phyloP scores from a whole-genome alignment of 2,329 filamentous ascomycete species.

The Colletotrichum costaricense region DNA sequence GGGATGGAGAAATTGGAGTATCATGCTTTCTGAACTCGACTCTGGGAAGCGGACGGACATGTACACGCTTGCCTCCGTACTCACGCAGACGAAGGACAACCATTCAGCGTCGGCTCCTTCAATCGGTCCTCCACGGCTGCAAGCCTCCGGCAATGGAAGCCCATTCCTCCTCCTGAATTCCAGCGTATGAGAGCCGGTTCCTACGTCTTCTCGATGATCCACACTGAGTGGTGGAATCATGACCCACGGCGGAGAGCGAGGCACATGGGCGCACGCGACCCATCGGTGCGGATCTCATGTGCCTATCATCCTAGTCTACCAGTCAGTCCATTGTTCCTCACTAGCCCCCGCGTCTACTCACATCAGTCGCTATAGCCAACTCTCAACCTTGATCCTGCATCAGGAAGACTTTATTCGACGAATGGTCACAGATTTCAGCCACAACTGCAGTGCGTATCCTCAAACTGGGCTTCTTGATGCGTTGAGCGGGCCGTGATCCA shows the following conservation, averaged over 20 bases:
- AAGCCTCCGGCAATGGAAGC: constrained; percentile 18
- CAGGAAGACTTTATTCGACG: background rate
- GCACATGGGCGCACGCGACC: constrained; percentile 18
- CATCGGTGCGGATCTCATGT: constrained; percentile 14
- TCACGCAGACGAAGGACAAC: background rate
- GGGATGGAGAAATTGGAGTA: background rate
- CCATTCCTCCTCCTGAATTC: background rate
- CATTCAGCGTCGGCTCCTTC: background rate
- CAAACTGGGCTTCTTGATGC: background rate
- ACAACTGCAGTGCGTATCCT: background rate
- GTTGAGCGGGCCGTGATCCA: constrained; percentile 26
- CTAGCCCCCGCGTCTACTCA: background rate
- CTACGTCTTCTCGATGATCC: background rate
- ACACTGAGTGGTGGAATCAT: constrained; percentile 16
- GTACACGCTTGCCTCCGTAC: background rate
- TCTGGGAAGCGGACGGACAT: background rate
- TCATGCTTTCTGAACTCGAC: background rate
- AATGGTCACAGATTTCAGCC: background rate
- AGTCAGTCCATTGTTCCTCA: constrained; percentile 5
- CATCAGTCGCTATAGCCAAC: background rate
- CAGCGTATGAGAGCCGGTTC: background rate
- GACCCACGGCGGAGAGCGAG: background rate
- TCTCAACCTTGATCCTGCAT: background rate
- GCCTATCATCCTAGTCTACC: constrained; percentile 3
- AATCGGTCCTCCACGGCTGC: background rate